phyloP scores from a whole-genome alignment of 768 basidiomycete genomes.

The Russula lepida region DNA sequence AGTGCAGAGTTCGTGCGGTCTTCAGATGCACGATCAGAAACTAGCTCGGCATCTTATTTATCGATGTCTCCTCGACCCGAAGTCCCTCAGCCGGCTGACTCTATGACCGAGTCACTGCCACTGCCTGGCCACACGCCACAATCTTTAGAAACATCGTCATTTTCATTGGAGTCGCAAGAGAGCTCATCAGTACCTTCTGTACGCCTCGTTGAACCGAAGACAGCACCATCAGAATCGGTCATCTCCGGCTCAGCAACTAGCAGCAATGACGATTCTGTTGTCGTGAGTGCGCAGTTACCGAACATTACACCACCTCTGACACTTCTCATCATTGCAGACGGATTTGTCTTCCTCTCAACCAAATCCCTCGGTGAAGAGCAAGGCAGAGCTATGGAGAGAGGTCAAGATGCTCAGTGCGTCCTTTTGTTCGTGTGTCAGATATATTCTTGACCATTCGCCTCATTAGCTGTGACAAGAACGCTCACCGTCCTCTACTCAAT shows the following conservation, averaged over 20 bases:
- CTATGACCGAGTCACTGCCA: slow-evolving; percentile 30
- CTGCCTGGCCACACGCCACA: slow-evolving; percentile 2
- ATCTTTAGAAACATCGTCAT: slow-evolving; percentile 20
- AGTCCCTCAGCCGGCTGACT: slow-evolving; percentile 32
- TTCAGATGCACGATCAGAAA: slow-evolving; percentile 37
- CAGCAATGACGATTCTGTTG: slow-evolving; percentile 13
- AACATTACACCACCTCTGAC: background rate
- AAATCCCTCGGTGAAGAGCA: slow-evolving; percentile 38
- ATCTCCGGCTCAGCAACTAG: slow-evolving; percentile 21
- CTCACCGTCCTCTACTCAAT: slow-evolving; percentile 81
- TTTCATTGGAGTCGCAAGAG: slow-evolving; percentile 1
- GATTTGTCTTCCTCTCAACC: slow-evolving; percentile 19
- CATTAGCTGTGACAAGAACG: slow-evolving; percentile 77
- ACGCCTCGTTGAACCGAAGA: background rate
- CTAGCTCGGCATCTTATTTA: slow-evolving; percentile 34
- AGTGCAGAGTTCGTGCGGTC: slow-evolving; percentile 30
- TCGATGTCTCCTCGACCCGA: slow-evolving; percentile 35
- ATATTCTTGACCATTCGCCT: background rate
- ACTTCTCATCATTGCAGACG: background rate
- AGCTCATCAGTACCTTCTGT: background rate
- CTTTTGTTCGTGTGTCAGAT: background rate
- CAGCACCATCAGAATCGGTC: slow-evolving; percentile 18
- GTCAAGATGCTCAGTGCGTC: slow-evolving; percentile 76
- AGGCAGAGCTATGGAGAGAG: slow-evolving; percentile 85
- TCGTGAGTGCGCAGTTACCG: slow-evolving; percentile 2